These are phyloP conservation scores for Stipa capillata DNA, from an alignment of 176 grass and related monocot genomes.

Conservation along the genomic window DNA sequence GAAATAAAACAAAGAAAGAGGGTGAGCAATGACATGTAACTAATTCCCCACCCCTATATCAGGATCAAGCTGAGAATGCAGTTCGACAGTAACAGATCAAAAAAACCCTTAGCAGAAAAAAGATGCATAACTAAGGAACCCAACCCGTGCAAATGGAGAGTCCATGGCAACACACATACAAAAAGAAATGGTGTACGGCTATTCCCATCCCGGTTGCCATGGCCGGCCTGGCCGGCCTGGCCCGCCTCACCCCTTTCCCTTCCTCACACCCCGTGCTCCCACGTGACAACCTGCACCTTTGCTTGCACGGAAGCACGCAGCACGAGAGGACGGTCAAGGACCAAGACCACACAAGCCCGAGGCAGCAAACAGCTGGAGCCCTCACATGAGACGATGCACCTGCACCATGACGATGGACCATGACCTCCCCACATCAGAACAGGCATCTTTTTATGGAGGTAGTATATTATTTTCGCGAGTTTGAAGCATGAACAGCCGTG, in stretches of 20 bases:
- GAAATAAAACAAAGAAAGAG: too few relatives aligned
- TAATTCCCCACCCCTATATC: not conserved
- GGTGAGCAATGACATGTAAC: too few relatives aligned
- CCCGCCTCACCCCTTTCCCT: not conserved
- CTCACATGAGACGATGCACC: not conserved
- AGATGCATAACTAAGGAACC: not conserved
- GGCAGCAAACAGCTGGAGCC: conserved; percentile 7
- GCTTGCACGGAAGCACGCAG: not conserved
- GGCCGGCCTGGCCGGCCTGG: not conserved
- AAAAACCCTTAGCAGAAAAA: not conserved
- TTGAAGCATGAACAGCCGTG: not conserved
- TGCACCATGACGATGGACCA: not conserved
- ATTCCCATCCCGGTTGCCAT: not conserved
- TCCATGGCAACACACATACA: not conserved
- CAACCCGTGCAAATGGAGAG: not conserved
- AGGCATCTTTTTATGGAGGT: not conserved
- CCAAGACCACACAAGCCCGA: not conserved
- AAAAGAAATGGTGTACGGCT: not conserved
- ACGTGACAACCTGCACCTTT: conserved; percentile 16
- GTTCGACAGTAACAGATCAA: not conserved
- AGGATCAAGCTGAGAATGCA: not conserved
- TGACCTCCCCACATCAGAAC: not conserved
- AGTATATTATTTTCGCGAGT: too few relatives aligned
- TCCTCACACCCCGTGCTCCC: conserved; percentile 12
- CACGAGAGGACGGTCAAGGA: not conserved